phyloP scores from a whole-genome alignment of 1,139 yeast genomes.

The Suhomyces guaymorum region DNA sequence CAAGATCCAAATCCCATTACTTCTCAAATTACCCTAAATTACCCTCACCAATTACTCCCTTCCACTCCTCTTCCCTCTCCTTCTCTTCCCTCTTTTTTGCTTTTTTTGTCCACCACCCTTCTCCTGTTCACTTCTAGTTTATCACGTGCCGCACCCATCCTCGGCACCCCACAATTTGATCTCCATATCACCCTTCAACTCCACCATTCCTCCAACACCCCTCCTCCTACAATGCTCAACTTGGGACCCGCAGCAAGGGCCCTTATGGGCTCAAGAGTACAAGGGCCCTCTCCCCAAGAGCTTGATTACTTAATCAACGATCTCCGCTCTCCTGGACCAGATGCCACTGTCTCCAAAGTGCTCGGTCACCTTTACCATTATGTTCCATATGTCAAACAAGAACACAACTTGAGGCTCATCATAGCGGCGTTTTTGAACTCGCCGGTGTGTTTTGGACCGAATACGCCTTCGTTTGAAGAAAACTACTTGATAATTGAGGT shows the following conservation, averaged over 20 bases:
- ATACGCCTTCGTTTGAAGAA: constrained; percentile 38
- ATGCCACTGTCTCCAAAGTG: constrained; percentile 35
- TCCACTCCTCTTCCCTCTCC: too few relatives aligned
- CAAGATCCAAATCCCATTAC: too few relatives aligned
- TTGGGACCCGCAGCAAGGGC: constrained; percentile 26
- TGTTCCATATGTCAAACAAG: constrained; percentile 61
- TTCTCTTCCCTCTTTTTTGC: too few relatives aligned
- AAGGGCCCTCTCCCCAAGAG: constrained; percentile 37
- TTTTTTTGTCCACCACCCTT: too few relatives aligned
- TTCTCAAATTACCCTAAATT: too few relatives aligned
- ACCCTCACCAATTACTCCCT: too few relatives aligned
- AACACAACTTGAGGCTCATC: constrained; percentile 54
- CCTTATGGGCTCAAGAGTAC: constrained; percentile 3
- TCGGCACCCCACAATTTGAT: constrained; percentile 4
- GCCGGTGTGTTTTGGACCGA: constrained; percentile 42
- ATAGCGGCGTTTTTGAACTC: constrained; percentile 52
- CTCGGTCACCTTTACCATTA: constrained; percentile 60
- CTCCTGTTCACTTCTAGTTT: too few relatives aligned
- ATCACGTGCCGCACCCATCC: too few relatives aligned
- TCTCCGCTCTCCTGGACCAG: constrained; percentile 38
- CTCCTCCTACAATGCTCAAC: too few relatives aligned
- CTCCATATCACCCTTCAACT: background rate
- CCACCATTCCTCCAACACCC: too few relatives aligned
- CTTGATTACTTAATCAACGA: constrained; percentile 51
- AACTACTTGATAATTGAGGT: constrained; percentile 48